These are phyloP conservation scores for Thielaviopsis cerberus DNA, from an alignment of 2,329 filamentous ascomycete genomes.

Conservation along the genomic window DNA sequence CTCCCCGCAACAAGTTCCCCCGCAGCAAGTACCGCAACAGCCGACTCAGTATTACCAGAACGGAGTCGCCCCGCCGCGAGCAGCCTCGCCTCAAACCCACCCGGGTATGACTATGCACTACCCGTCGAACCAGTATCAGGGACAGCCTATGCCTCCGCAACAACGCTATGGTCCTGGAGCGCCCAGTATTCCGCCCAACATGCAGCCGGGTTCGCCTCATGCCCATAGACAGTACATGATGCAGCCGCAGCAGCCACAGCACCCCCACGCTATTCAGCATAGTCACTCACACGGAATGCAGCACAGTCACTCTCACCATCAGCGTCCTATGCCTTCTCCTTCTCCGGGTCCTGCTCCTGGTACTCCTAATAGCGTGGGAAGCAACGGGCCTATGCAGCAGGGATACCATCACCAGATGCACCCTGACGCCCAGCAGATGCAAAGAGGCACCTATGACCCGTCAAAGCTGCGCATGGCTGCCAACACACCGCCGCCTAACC, in stretches of 20 bases:
- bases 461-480: constrained; percentile 29
- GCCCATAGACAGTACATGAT: constrained; percentile 9
- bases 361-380: constrained; percentile 5
- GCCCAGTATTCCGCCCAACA: constrained; percentile 10
- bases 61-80: constrained; percentile 24
- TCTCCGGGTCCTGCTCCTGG: constrained; percentile 9
- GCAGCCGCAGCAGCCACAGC: constrained; percentile 8
- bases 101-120: constrained; percentile 17
- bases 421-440: constrained; percentile 22
- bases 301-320: background rate
- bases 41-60: constrained; percentile 22
- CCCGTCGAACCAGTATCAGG: constrained; percentile 6
- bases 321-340: constrained; percentile 9
- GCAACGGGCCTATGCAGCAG: background rate
- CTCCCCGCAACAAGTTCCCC: constrained; percentile 17
- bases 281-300: background rate
- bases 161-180: constrained; percentile 4
- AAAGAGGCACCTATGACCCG: constrained; percentile 32
- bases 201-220: constrained; percentile 11
- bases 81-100: constrained; percentile 27
- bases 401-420: constrained; percentile 4
- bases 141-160: constrained; percentile 4
- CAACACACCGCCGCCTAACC: constrained; percentile 15
- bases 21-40: constrained; percentile 6
- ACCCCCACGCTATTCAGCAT: background rate